Percentiles rank a stretch among this genome's conserved stretches.
Evolutionary conservation across 768 basidiomycete genomes (phyloP).

Genomic region (Russula sp.): DNA sequence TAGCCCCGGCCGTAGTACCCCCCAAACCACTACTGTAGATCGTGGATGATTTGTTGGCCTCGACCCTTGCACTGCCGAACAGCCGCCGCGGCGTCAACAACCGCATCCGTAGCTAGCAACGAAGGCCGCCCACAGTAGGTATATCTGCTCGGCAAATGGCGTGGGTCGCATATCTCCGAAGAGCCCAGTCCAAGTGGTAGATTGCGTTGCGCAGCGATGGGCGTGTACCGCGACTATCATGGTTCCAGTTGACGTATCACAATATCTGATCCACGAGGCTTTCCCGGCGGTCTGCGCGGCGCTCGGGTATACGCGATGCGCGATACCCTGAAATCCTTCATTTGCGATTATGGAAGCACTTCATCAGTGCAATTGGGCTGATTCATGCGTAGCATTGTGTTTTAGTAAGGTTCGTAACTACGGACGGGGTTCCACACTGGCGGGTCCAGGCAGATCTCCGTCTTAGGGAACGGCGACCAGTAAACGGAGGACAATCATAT

Average conservation of each 20-base stretch:
- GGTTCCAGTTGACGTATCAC: background rate
- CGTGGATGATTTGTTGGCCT: no score
- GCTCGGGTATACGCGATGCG: slow-evolving; percentile 1
- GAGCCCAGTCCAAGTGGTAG: background rate
- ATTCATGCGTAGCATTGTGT: background rate
- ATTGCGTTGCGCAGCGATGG: background rate
- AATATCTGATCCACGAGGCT: slow-evolving; percentile 8
- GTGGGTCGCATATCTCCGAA: slow-evolving; percentile 3
- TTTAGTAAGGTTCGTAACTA: background rate
- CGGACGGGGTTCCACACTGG: background rate
- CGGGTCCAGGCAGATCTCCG: background rate
- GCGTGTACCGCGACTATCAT: background rate
- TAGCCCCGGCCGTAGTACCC: background rate
- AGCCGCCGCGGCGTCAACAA: no score
- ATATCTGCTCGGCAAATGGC: background rate
- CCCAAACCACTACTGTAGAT: background rate
- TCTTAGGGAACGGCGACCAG: background rate
- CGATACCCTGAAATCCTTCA: background rate
- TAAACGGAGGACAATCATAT: no score
- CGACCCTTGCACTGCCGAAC: background rate
- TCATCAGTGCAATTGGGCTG: background rate
- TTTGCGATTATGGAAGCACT: background rate
- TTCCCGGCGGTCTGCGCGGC: background rate
- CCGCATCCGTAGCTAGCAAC: background rate
- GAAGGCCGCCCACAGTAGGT: background rate